These are phyloP conservation scores for Trichoderma pleuroti DNA, from an alignment of 2,329 filamentous ascomycete species.

Conservation along the genomic window DNA sequence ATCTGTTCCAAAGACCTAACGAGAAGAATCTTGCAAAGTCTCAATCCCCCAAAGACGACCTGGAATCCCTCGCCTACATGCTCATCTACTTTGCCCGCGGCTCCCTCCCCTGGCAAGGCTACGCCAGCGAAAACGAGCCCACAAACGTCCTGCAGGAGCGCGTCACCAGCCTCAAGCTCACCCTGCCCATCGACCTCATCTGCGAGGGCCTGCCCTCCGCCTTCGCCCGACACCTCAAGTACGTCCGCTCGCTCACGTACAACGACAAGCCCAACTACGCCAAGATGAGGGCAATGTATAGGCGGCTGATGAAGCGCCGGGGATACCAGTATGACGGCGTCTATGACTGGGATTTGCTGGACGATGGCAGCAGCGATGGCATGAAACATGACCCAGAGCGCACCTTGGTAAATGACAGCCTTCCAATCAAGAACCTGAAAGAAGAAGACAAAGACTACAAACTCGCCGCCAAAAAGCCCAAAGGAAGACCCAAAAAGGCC, in stretches of 20 bases:
- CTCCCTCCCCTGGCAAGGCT: conserved; percentile 19
- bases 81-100: conserved; percentile 19
- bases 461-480: not conserved
- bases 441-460: not conserved
- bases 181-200: not conserved
- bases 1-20: not conserved
- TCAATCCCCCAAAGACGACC: conserved; percentile 20
- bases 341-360: conserved; percentile 17
- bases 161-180: not conserved
- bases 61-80: conserved; percentile 21
- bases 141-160: not conserved
- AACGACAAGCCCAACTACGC: not conserved
- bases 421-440: conserved; percentile 4
- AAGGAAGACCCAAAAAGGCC: not conserved
- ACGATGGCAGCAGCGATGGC: too few species aligned
- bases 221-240: conserved; percentile 12
- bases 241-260: not conserved
- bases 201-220: not conserved
- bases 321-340: conserved; percentile 13
- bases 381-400: not conserved
- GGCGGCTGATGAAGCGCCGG: not conserved
- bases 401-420: not conserved
- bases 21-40: not conserved
- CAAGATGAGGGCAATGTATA: conserved; percentile 10
- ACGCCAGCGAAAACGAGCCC: not conserved